Evolutionary conservation across 2,329 filamentous ascomycete species (phyloP), one percentile per base, ranked within the genome.

Genomic region (Tolypocladium ophioglossoides): DNA sequence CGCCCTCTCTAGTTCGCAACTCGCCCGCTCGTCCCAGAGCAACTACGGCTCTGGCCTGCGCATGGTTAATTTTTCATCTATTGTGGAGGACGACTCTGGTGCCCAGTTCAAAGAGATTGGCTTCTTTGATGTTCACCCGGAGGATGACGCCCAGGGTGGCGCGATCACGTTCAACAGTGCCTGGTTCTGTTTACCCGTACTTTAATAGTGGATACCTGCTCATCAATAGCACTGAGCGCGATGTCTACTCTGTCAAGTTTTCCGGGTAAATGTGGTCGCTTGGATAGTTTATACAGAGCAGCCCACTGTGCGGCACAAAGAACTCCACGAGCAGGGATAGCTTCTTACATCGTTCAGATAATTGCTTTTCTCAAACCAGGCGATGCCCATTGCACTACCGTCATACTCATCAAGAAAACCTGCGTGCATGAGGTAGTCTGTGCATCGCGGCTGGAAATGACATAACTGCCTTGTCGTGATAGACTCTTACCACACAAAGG

Each of bases 151-250:
- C 7, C 57, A 68, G 41, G 52, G 85, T 82, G 70, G 74, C 2
- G 54, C 60, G 10, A 67, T 72, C 0, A 62, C 64, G 8, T 75
- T 75, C 46, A 61, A 62, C 12, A 74, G 70, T 11, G 70, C 74
- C n/a, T 78, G 76, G 76, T n/a, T 71, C 65, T 40, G 68, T 71
- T 46, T 78, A 75, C 58, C 72, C 73, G 2, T 73, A 68, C 58
- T 78, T 78, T 61, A 67, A 69, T 56, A 70, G 66, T 16, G 76
- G 75, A 0, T 67, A 71, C 57, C 68, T 78, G 37, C 60, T 78
- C 2, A 59, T 78, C 48, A 78, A 77, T 63, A 73, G 68, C 22
- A 78, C 78, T 55, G 76, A 78, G 67, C 64, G 75, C 2, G 76
- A 75, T 38, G 64, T 71, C 3, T 78, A 74, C 57, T 68, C 72